These are phyloP conservation scores for Aspergillus alliaceus DNA, from an alignment of 2,329 filamentous ascomycete genomes.

Conservation along the genomic window DNA sequence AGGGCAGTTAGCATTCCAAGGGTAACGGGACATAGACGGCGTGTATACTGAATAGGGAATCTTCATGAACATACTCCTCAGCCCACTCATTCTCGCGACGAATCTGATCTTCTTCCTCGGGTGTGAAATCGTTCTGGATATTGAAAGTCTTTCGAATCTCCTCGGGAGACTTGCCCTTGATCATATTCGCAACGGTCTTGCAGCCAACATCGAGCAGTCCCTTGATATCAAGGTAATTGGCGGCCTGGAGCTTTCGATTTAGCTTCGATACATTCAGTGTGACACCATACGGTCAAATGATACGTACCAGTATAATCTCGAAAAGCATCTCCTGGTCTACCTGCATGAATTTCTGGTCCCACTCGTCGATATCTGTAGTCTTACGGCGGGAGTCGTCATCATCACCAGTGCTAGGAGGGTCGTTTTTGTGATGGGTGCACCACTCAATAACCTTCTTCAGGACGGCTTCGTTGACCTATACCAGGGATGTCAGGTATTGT, in stretches of 20 bases:
- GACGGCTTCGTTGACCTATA: slow-evolving; percentile 84
- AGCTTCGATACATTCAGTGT: neutral
- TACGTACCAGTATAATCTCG: slow-evolving; percentile 89
- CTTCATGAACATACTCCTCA: slow-evolving; percentile 60
- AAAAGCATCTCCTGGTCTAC: slow-evolving; percentile 99
- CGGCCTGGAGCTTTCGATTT: slow-evolving; percentile 59
- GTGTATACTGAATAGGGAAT: neutral
- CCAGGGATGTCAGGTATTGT: slow-evolving; percentile 1
- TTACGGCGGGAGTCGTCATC: slow-evolving; percentile 95
- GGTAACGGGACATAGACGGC: neutral
- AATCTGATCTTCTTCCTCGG: slow-evolving; percentile 98
- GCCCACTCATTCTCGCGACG: slow-evolving; percentile 90
- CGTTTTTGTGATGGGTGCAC: slow-evolving; percentile 92
- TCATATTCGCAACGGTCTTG: slow-evolving; percentile 99
- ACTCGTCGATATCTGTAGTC: slow-evolving; percentile 98
- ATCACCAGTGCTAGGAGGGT: slow-evolving; percentile 77
- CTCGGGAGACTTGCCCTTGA: slow-evolving; percentile 99
- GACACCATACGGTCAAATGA: neutral
- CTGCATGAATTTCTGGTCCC: slow-evolving; percentile 99
- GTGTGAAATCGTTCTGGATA: slow-evolving; percentile 98
- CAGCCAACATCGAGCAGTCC: slow-evolving; percentile 95
- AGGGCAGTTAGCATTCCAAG: slow-evolving; percentile 8
- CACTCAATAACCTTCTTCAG: slow-evolving; percentile 96
- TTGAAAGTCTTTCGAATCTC: slow-evolving; percentile 99
- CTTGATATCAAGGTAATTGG: slow-evolving; percentile 99